Evolutionary conservation across 2,329 filamentous ascomycete genomes (phyloP).

Genomic region (Penicillium olsonii): DNA sequence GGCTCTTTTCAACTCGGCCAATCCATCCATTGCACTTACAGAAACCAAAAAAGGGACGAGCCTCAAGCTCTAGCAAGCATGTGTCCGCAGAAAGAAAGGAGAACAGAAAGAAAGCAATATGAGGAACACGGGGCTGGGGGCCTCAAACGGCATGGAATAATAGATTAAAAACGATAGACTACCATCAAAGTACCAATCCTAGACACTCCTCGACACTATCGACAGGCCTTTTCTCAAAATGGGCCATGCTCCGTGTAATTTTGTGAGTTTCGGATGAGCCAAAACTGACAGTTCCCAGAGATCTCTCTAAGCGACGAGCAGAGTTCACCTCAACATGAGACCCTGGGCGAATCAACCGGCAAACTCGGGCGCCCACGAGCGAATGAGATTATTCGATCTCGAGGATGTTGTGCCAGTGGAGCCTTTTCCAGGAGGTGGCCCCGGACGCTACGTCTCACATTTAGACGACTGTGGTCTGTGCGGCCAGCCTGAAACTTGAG

Average conservation of each 20-base stretch:
- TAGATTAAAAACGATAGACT: constrained; percentile 9
- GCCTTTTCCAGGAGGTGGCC: constrained; percentile 19
- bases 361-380: constrained; percentile 10
- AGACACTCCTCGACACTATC: neutral
- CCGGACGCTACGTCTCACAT: constrained; percentile 30
- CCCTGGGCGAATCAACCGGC: constrained; percentile 6
- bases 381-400: constrained; percentile 15
- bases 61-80: constrained; percentile 31
- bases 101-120: constrained; percentile 10
- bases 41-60: constrained; percentile 23
- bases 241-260: neutral
- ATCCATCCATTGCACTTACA: constrained; percentile 12
- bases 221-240: neutral
- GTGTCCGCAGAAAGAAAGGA: constrained; percentile 19
- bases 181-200: neutral
- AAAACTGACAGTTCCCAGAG: neutral
- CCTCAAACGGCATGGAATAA: constrained; percentile 4
- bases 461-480: constrained; percentile 10
- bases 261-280: neutral
- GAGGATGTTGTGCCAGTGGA: constrained; percentile 15
- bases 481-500: constrained; percentile 10
- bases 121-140: neutral
- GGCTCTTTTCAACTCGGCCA: constrained; percentile 10
- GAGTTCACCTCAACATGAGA: neutral
- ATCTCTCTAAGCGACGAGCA: neutral